These are phyloP conservation scores for Exsudoporus floridanus DNA, from an alignment of 1,284 basidiomycete genomes.

Conservation along the genomic window DNA sequence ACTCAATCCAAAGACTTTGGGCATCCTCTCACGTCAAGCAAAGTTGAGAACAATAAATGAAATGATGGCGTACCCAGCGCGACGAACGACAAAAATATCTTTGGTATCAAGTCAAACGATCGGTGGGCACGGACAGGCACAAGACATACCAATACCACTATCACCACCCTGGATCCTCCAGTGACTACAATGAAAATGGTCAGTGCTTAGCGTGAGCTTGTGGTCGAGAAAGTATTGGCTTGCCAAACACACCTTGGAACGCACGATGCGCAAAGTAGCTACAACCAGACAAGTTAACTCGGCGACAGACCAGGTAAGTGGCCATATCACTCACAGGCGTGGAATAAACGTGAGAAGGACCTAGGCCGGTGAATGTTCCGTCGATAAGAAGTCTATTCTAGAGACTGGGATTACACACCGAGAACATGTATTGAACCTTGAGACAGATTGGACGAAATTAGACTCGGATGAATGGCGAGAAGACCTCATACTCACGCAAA, in stretches of 20 bases:
- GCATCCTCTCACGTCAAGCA: slow-evolving; percentile 14
- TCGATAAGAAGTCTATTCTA: background rate
- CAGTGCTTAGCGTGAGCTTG: background rate
- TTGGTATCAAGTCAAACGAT: slow-evolving; percentile 4
- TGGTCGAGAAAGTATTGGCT: background rate
- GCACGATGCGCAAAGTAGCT: slow-evolving; percentile 39
- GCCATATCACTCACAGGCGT: slow-evolving; percentile 32
- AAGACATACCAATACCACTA: slow-evolving; percentile 20
- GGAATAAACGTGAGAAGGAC: slow-evolving; percentile 35
- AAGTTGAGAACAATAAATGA: background rate
- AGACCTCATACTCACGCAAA: slow-evolving; percentile 35
- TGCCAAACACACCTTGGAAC: slow-evolving; percentile 28
- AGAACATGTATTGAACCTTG: slow-evolving; percentile 38
- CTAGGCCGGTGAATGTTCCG: slow-evolving; percentile 15
- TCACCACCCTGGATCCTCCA: slow-evolving; percentile 11
- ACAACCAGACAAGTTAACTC: slow-evolving; percentile 1
- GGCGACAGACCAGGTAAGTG: background rate
- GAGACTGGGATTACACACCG: slow-evolving; percentile 25
- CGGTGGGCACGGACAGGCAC: background rate
- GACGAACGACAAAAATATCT: slow-evolving; percentile 25
- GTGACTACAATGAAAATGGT: slow-evolving; percentile 22
- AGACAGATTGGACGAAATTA: background rate
- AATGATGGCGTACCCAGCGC: slow-evolving; percentile 20
- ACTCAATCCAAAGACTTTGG: slow-evolving; percentile 37
- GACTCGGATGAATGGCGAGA: background rate